Percentiles rank a stretch among this genome's conserved stretches.
phyloP scores from a whole-genome alignment of 768 basidiomycete species.

The Boletellus ananas region DNA sequence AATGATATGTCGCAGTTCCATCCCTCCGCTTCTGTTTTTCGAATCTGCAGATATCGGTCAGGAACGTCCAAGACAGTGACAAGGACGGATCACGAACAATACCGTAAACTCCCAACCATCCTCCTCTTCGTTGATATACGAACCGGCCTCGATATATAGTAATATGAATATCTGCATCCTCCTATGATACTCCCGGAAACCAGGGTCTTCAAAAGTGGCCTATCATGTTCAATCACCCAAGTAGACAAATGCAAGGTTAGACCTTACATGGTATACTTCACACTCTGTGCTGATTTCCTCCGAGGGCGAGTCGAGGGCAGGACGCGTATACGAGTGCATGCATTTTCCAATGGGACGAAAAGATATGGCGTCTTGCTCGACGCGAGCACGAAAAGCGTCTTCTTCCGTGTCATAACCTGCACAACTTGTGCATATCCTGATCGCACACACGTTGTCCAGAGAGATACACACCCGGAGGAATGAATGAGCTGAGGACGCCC shows the following conservation, averaged over 20 bases:
- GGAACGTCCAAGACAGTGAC: neutral
- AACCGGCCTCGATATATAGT: constrained; percentile 93
- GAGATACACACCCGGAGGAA: constrained; percentile 57
- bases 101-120: constrained; percentile 91
- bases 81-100: constrained; percentile 51
- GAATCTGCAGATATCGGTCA: constrained; percentile 47
- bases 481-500: constrained; percentile 67
- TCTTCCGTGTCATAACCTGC: constrained; percentile 71
- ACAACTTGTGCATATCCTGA: neutral
- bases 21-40: constrained; percentile 74
- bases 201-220: constrained; percentile 81
- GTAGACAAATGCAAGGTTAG: neutral
- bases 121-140: constrained; percentile 92
- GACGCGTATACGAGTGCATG: constrained; percentile 74
- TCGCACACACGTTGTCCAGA: neutral
- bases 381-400: constrained; percentile 58
- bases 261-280: constrained; percentile 87
- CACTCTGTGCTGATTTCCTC: constrained; percentile 63
- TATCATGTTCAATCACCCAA: constrained; percentile 30
- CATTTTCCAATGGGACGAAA: constrained; percentile 78
- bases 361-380: constrained; percentile 70
- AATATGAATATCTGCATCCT: constrained; percentile 93
- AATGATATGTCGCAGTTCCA: constrained; percentile 71
- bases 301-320: constrained; percentile 39
- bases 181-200: constrained; percentile 87